Percentiles rank a stretch among this genome's conserved stretches.
These are phyloP conservation scores for Lasiosphaeria miniovina DNA, from an alignment of 495 filamentous ascomycete genomes.

Conservation along the genomic window DNA sequence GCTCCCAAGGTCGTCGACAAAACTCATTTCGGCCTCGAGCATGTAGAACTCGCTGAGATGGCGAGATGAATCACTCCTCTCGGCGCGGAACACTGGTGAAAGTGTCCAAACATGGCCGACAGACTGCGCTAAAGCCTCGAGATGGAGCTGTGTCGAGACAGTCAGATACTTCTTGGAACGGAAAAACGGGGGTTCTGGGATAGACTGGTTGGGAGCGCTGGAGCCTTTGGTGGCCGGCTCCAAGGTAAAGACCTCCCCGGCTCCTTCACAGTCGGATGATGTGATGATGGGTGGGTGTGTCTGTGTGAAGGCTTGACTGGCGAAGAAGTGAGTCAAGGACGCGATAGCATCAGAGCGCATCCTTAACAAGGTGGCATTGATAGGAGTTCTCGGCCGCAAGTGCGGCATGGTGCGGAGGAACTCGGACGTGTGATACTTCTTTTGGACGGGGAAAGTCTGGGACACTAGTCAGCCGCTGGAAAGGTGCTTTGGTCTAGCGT, in stretches of 20 bases:
- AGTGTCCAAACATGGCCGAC: constrained; percentile 91
- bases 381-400: constrained; percentile 77
- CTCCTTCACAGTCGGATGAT: constrained; percentile 96
- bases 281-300: constrained; percentile 92
- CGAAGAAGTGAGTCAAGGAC: constrained; percentile 69
- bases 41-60: constrained; percentile 99
- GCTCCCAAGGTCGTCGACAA: constrained; percentile 62
- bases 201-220: constrained; percentile 10
- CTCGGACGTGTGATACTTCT: constrained; percentile 87
- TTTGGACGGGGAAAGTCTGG: constrained; percentile 86
- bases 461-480: constrained; percentile 22
- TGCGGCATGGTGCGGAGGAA: constrained; percentile 88
- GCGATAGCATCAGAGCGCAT: constrained; percentile 79
- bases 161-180: constrained; percentile 90
- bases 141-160: constrained; percentile 90
- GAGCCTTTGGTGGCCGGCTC: constrained; percentile 35
- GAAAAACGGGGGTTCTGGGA: constrained; percentile 60
- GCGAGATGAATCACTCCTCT: constrained; percentile 88
- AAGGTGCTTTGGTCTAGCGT: background rate
- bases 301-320: constrained; percentile 69
- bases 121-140: constrained; percentile 87
- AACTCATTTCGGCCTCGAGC: constrained; percentile 87
- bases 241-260: constrained; percentile 89
- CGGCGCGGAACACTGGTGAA: constrained; percentile 89
- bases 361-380: constrained; percentile 75